A percentile compares a stretch with the other conserved stretches of the same genome.
These are phyloP conservation scores for Boletus subluridellus DNA, from an alignment of 1,284 basidiomycete species.

Conservation along the genomic window DNA sequence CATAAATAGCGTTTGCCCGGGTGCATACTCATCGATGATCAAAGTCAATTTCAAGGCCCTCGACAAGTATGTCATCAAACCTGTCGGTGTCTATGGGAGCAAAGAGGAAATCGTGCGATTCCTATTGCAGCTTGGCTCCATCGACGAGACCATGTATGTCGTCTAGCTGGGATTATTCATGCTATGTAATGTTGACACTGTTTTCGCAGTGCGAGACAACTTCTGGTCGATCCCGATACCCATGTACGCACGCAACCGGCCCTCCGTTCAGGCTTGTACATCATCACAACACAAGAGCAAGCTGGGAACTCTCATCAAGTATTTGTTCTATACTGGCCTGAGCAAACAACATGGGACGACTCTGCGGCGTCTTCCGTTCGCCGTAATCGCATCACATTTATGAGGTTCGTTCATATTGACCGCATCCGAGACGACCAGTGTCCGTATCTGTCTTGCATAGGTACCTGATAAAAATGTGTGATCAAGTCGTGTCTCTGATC, in stretches of 20 bases:
- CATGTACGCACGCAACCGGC: conserved; percentile 24
- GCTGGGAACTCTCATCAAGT: conserved; percentile 25
- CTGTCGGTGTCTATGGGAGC: conserved; percentile 46
- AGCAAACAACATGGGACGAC: conserved; percentile 59
- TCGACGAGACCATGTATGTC: conserved; percentile 41
- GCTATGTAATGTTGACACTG: conserved; percentile 20
- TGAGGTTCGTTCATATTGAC: conserved; percentile 43
- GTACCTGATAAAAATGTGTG: conserved; percentile 54
- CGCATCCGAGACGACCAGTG: not conserved
- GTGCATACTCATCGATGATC: conserved; percentile 47
- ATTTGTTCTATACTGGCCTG: conserved; percentile 59
- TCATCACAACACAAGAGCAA: conserved; percentile 26
- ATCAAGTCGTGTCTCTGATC: conserved; percentile 49
- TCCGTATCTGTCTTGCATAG: conserved; percentile 26
- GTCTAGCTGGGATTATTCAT: not conserved
- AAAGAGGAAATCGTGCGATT: conserved; percentile 47
- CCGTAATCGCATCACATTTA: conserved; percentile 57
- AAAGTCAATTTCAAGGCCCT: conserved; percentile 51
- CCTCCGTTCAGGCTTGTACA: conserved; percentile 53
- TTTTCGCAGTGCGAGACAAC: conserved; percentile 16
- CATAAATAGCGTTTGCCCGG: conserved; percentile 43
- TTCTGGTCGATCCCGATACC: conserved; percentile 24
- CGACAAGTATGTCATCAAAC: conserved; percentile 36
- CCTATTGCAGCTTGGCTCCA: conserved; percentile 33
- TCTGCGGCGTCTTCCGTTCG: conserved; percentile 42